Base-by-base conservation (phyloP, 805 yeast genomes). In the Suhomyces sp. region DNA sequence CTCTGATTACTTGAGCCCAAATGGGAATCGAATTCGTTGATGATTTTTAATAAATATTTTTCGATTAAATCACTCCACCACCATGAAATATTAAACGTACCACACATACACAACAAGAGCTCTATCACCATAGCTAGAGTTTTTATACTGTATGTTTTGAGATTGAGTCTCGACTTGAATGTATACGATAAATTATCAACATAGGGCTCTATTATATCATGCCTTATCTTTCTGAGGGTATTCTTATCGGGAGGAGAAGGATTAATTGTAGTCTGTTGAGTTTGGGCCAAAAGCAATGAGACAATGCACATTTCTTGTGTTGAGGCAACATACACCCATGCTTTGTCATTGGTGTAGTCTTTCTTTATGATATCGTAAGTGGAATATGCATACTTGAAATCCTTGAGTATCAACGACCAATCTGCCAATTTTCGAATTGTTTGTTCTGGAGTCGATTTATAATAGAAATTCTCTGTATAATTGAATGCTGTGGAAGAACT, bases 331-430 rank as follows among this genome's bases (percentile, higher is more conserved):
- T 83, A 79, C 9, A 71, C 63, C 88, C 93, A 87, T 1, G 93
- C 87, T 59, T 81, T 83, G 50, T 83, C 93, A 40, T 76, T 74
- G 25, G 77, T 66, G 46, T 81, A 81, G 54, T 90, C 96, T 50
- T 83, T 82, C 40, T 82, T 81, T 24, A 88, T 70, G 33, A 86
- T 56, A 40, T 91, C 98, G 55, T 91, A 91, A 1, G 88, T 83
- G 1, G 84, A 68, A 51, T 83, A 82, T 3, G 97, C 93, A 39
- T 77, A 79, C 54, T 81, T 81, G 68, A 83, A 91, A 63, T 93
- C 96, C 23, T 88, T 76, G n/a, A 90, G 61, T 79, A 93, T 86
- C 50, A 91, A 79, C 5, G 88, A 79, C 87, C 95, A 87, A 56
- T 93, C 98, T 0, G 95, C 98, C 18, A 91, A 65, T 52, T 84